These are phyloP conservation scores for Xylaria sp. DNA, from an alignment of 2,329 filamentous ascomycete species.

Conservation along the genomic window DNA sequence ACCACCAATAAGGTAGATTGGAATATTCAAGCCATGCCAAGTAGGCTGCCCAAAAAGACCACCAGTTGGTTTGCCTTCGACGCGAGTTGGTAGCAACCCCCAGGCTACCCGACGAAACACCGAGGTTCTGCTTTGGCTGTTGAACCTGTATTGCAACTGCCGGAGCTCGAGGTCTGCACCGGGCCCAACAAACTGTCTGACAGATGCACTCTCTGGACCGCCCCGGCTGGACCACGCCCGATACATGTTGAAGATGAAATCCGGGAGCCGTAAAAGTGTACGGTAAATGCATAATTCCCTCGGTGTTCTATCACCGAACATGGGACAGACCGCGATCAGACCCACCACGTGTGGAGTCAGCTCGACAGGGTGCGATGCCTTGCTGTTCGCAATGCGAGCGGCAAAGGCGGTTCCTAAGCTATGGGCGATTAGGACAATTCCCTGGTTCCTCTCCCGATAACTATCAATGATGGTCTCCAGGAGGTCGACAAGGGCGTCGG, in stretches of 20 bases:
- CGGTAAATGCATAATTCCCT: slow-evolving; percentile 54
- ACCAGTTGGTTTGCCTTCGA: slow-evolving; percentile 54
- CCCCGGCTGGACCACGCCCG: slow-evolving; percentile 78
- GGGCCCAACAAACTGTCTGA: slow-evolving; percentile 73
- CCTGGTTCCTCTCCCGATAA: slow-evolving; percentile 71
- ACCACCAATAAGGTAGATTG: slow-evolving; percentile 78
- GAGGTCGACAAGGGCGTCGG: slow-evolving; percentile 74
- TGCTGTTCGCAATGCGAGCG: slow-evolving; percentile 65
- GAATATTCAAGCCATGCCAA: slow-evolving; percentile 74
- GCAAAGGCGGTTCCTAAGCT: slow-evolving; percentile 86
- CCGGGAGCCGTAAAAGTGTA: slow-evolving; percentile 69
- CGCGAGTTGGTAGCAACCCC: slow-evolving; percentile 67
- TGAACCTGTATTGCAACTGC: slow-evolving; percentile 72
- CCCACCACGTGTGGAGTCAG: slow-evolving; percentile 71
- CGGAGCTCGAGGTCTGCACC: slow-evolving; percentile 68
- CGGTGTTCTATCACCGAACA: slow-evolving; percentile 66
- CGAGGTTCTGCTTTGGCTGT: slow-evolving; percentile 78
- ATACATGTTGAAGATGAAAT: slow-evolving; percentile 73
- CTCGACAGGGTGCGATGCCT: slow-evolving; percentile 48
- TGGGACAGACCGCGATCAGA: slow-evolving; percentile 80
- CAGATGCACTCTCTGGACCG: slow-evolving; percentile 76
- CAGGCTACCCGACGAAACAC: slow-evolving; percentile 83
- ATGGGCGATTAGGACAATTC: slow-evolving; percentile 81
- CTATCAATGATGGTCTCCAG: slow-evolving; percentile 74
- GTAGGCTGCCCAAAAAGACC: slow-evolving; percentile 70